Evolutionary conservation across 371 early-diverging fungal species (phyloP).

Genomic region (Circinella umbellata): DNA sequence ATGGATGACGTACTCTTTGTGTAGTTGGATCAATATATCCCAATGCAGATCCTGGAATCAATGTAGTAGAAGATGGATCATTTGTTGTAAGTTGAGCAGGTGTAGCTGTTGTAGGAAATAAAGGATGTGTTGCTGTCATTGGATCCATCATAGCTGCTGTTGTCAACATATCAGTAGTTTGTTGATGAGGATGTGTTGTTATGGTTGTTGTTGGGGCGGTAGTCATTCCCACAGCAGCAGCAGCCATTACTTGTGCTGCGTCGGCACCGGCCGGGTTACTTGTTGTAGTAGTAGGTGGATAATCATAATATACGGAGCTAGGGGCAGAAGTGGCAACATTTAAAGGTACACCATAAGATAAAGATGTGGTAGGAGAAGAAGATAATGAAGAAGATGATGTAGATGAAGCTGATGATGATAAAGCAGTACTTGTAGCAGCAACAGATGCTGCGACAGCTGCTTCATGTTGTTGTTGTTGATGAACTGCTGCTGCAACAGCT

Average conservation of each 20-base stretch:
- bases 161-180: not conserved
- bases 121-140: not conserved
- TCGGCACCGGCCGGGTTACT: not conserved
- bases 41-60: not conserved
- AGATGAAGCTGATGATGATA: not conserved
- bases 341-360: not conserved
- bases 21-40: not conserved
- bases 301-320: constrained; percentile 13
- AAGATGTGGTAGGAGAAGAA: not conserved
- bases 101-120: not conserved
- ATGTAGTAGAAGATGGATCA: not conserved
- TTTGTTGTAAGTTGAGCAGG: not conserved
- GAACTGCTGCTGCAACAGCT: too few relatives aligned
- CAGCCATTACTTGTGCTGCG: constrained; percentile 2
- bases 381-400: not conserved
- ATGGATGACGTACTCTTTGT: constrained; percentile 35
- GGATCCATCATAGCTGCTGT: not conserved
- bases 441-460: too few relatives aligned
- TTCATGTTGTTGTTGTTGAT: too few relatives aligned
- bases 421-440: too few relatives aligned
- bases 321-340: not conserved
- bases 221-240: constrained; percentile 9
- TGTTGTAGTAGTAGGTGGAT: constrained; percentile 19
- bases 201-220: constrained; percentile 6
- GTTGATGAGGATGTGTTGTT: not conserved